Evolutionary conservation across 805 yeast species (phyloP).

Genomic region (Ogataea kodamae): DNA sequence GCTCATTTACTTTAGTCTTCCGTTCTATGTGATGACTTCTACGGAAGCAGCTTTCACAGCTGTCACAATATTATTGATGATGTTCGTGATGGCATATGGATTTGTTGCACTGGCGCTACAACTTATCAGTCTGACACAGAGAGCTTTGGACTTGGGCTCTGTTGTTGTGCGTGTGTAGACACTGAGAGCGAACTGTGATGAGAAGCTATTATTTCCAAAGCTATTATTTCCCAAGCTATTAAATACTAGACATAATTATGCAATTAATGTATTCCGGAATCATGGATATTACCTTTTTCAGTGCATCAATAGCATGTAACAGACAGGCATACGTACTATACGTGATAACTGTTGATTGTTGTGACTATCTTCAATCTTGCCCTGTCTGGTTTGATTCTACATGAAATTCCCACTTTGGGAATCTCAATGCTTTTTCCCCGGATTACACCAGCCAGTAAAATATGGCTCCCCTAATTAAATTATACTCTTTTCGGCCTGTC

Average conservation of each 20-base stretch:
- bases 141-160: conserved; percentile 1
- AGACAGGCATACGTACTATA: too few relatives aligned
- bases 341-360: too few relatives aligned
- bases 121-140: conserved; percentile 3
- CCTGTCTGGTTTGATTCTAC: too few relatives aligned
- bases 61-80: conserved; percentile 9
- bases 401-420: conserved; percentile 1
- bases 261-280: too few relatives aligned
- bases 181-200: too few relatives aligned
- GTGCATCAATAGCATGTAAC: too few relatives aligned
- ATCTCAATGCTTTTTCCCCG: background rate
- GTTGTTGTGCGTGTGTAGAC: too few relatives aligned
- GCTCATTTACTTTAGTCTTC: conserved; percentile 20
- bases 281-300: too few relatives aligned
- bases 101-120: conserved; percentile 5
- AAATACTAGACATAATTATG: too few relatives aligned
- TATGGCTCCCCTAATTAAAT: background rate
- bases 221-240: too few relatives aligned
- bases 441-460: background rate
- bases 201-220: too few relatives aligned
- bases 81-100: conserved; percentile 10
- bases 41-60: conserved; percentile 19
- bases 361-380: too few relatives aligned
- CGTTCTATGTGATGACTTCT: conserved; percentile 23
- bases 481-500: conserved; percentile 4